A percentile compares a stretch with the other conserved stretches of the same genome.
Evolutionary conservation across 2,329 filamentous ascomycete genomes (phyloP).

Genomic region (Fusarium dimerum): DNA sequence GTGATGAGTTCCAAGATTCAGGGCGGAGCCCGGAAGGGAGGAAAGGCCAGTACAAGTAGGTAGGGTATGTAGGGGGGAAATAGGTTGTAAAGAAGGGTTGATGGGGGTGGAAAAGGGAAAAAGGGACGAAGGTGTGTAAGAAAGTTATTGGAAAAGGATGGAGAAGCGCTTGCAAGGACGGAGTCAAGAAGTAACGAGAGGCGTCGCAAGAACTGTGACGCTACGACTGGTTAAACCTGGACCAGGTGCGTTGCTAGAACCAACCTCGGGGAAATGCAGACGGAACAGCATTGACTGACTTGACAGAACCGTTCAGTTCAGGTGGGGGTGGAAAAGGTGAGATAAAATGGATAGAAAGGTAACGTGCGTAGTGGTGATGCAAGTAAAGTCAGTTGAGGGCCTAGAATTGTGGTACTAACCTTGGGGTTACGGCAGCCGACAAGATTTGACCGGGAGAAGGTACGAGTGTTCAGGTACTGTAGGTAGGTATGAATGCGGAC

Average conservation of each 20-base stretch:
- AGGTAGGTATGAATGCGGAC: background rate
- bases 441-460: background rate
- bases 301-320: no score
- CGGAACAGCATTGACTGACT: no score
- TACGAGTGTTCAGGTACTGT: no score
- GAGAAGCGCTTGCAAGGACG: conserved; percentile 23
- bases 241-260: conserved; percentile 4
- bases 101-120: conserved; percentile 8
- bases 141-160: conserved; percentile 24
- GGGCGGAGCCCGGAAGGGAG: conserved; percentile 18
- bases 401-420: conserved; percentile 30
- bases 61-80: conserved; percentile 18
- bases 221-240: no score
- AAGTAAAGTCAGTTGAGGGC: conserved; percentile 32
- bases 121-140: conserved; percentile 9
- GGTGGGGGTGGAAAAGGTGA: no score
- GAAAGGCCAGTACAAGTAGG: conserved; percentile 20
- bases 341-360: background rate
- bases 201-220: no score
- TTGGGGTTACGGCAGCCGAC: conserved; percentile 13
- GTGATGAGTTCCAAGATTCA: conserved; percentile 15
- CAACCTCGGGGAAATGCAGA: conserved; percentile 14
- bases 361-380: conserved; percentile 33
- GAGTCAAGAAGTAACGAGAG: no score
- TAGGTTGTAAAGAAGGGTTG: conserved; percentile 11